These are phyloP conservation scores for Mucor piriformis DNA, from an alignment of 371 early-diverging fungal species.

Conservation along the genomic window DNA sequence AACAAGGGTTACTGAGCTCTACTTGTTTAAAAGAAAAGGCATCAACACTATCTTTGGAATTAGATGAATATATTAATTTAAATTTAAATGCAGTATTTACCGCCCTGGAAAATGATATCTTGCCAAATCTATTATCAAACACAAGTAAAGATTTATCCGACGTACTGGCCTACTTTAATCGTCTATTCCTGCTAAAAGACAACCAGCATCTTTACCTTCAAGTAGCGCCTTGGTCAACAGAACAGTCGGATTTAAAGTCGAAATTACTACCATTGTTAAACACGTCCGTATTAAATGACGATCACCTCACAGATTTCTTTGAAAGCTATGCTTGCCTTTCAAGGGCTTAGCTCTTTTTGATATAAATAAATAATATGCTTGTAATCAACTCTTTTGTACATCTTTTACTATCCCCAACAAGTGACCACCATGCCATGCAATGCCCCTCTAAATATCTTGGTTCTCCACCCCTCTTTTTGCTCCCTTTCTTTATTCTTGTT, in stretches of 20 bases:
- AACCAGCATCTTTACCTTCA: conserved; percentile 23
- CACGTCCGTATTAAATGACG: conserved; percentile 14
- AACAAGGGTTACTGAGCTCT: conserved; percentile 11
- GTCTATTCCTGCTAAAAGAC: conserved; percentile 15
- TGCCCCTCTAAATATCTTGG: background rate
- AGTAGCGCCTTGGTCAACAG: conserved; percentile 27
- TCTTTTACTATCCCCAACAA: background rate
- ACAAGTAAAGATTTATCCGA: conserved; percentile 25
- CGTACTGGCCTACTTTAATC: conserved; percentile 31
- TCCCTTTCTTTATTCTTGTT: background rate
- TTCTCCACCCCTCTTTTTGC: background rate
- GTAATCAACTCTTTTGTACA: background rate
- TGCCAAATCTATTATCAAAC: conserved; percentile 24
- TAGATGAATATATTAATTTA: conserved; percentile 22
- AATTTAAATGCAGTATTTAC: conserved; percentile 19
- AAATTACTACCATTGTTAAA: conserved; percentile 21
- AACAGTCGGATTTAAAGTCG: conserved; percentile 9
- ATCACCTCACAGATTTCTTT: conserved; percentile 27
- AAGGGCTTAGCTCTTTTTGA: conserved; percentile 10
- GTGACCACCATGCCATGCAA: background rate
- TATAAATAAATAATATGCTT: background rate
- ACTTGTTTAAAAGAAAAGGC: conserved; percentile 25
- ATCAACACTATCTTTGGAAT: conserved; percentile 10
- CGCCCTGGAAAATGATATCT: conserved; percentile 18
- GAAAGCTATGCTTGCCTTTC: conserved; percentile 28